These are phyloP conservation scores for Globomyces pollinis-pini DNA, from an alignment of 192 early-diverging fungal genomes.

Conservation along the genomic window DNA sequence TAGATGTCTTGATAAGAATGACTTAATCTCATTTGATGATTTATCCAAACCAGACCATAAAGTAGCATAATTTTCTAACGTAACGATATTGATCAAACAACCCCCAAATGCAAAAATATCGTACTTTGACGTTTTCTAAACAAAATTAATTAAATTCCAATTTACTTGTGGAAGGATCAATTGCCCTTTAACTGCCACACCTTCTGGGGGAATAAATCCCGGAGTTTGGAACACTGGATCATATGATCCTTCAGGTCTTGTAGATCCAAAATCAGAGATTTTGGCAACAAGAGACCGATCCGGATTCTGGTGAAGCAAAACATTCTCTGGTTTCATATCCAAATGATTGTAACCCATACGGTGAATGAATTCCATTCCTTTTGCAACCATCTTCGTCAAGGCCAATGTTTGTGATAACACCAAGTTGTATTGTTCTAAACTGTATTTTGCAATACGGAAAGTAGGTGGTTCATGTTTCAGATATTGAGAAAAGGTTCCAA, in stretches of 20 bases:
- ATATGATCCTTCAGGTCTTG: not conserved
- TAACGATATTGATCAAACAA: not conserved
- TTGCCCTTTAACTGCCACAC: no score
- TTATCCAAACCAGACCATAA: constrained; percentile 3
- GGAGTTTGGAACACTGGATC: not conserved
- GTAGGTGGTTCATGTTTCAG: no score
- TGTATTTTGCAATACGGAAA: no score
- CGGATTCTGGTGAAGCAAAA: not conserved
- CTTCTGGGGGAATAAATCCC: constrained; percentile 5
- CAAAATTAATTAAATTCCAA: not conserved
- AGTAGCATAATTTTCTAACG: constrained; percentile 1
- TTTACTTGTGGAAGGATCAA: not conserved
- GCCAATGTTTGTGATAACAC: not conserved
- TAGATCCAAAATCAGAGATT: constrained; percentile 9
- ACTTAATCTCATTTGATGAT: no score
- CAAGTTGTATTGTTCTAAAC: constrained; percentile 2
- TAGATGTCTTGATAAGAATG: no score
- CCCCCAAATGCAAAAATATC: constrained; percentile 10
- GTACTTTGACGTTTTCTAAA: constrained; percentile 4
- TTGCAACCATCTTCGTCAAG: not conserved
- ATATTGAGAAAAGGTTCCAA: no score
- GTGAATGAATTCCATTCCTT: constrained; percentile 4
- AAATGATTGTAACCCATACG: not conserved
- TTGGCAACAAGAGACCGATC: not conserved
- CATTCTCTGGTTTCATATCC: constrained; percentile 3